Base-by-base conservation (phyloP, 345 rosid species). In the Aquilaria sinensis region DNA sequence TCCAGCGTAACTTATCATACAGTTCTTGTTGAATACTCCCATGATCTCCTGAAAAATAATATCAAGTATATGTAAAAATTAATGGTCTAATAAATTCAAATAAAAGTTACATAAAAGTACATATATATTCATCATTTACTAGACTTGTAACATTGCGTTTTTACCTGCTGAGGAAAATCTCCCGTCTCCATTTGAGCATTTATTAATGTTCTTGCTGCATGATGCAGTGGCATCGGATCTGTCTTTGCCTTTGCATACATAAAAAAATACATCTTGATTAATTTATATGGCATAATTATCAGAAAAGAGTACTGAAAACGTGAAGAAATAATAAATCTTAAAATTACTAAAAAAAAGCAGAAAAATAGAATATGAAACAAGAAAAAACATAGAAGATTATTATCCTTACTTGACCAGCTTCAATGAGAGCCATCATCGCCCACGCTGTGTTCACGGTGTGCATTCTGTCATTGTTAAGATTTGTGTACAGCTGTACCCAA, bases 161-260 rank as follows among this genome's bases (percentile, higher is more conserved):
- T 10, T 62, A 66, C 69, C 75, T 66, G 29, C 47, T 74, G 78
- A 30, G 78, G 78, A 47, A 74, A 74, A 66, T 70, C 78, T 58
- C 78, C 78, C 43, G 32, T 62, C 64, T 70, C 66, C 64, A 66
- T 53, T 58, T 74, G 78, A 32, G 66, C 62, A 51, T 74, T 70
- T 48, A 74, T 54, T 11, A 74, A 14, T 29, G 58, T 11, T 45
- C 55, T 70, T 46, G 74, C 78, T 12, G 78, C 72, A 0, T 62
- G 66, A 37, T 74, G 78, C 57, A 74, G 29, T 3, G 78, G 78
- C 7, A 4, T 32, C 1, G 75, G 47, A 53, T 61, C 72, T 33
- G 68, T 66, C 49, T 53, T 31, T 7, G 61, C 72, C 76, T 72
- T 23, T 11, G 23, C 23, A 23, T 23, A 23, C 23, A 23, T 23